Percentiles rank a stretch among this genome's conserved stretches.
Conservation (phyloP, 2,329 filamentous ascomycete genomes). For the Penicillium concentricum region DNA sequence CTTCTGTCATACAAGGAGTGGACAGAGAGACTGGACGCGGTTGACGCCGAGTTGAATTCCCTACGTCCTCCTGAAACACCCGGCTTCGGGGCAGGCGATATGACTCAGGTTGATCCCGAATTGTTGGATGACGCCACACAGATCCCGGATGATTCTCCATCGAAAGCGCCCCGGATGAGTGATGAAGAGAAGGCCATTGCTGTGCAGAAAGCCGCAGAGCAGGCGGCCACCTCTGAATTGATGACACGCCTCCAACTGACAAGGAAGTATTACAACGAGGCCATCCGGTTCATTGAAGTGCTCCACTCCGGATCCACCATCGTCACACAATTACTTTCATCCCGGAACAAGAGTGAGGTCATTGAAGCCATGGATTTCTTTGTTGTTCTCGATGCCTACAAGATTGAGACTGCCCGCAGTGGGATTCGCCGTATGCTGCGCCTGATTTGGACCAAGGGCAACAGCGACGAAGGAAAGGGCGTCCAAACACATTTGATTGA, state of each 20-base stretch:
- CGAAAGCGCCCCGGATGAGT: conserved; percentile 67
- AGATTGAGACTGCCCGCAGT: conserved; percentile 85
- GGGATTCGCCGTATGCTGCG: conserved; percentile 95
- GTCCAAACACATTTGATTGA: conserved; percentile 96
- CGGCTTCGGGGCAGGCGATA: conserved; percentile 66
- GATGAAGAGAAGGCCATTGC: conserved; percentile 74
- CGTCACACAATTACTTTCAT: conserved; percentile 84
- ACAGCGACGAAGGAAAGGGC: conserved; percentile 97
- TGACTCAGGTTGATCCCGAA: conserved; percentile 71
- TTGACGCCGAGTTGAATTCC: conserved; percentile 77
- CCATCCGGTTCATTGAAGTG: conserved; percentile 88
- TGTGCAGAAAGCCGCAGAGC: conserved; percentile 76
- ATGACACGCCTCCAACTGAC: conserved; percentile 86
- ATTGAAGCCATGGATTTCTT: conserved; percentile 99
- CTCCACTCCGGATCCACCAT: conserved; percentile 77
- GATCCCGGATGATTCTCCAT: conserved; percentile 63
- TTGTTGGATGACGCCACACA: conserved; percentile 88
- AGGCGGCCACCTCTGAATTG: conserved; percentile 83
- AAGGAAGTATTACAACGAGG: conserved; percentile 88
- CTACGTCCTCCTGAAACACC: conserved; percentile 73
- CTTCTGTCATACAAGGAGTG: conserved; percentile 83
- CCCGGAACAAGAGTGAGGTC: conserved; percentile 96
- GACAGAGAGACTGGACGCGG: conserved; percentile 75
- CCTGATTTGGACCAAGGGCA: conserved; percentile 98
- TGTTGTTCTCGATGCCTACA: conserved; percentile 91